phyloP scores from a whole-genome alignment of 257 asterid genomes.

The Osmanthus fragrans region DNA sequence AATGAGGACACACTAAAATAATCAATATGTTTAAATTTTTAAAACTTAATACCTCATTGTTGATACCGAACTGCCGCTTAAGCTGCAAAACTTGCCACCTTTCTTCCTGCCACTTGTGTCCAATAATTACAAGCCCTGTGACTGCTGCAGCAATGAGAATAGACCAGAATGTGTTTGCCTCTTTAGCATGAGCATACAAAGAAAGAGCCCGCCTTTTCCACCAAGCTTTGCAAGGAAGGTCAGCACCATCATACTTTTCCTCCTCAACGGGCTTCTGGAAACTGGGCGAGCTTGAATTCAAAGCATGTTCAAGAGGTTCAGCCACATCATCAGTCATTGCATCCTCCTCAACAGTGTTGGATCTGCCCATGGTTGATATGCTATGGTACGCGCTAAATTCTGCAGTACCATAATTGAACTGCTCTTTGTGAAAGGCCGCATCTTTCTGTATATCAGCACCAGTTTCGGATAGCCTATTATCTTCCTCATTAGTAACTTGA shows the following conservation, averaged over 20 bases:
- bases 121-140: constrained; percentile 82
- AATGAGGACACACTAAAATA: background rate
- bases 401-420: constrained; percentile 37
- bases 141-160: constrained; percentile 81
- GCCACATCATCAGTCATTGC: constrained; percentile 30
- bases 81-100: constrained; percentile 73
- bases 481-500: constrained; percentile 37
- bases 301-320: constrained; percentile 34
- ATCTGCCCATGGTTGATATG: constrained; percentile 37
- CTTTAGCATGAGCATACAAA: constrained; percentile 71
- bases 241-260: constrained; percentile 40
- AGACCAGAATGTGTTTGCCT: constrained; percentile 83
- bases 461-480: constrained; percentile 33
- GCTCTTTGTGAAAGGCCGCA: constrained; percentile 35
- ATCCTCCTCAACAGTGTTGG: constrained; percentile 35
- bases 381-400: constrained; percentile 40
- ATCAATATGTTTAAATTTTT: background rate
- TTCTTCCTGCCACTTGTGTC: constrained; percentile 85
- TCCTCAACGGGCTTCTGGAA: constrained; percentile 38
- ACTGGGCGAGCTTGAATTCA: constrained; percentile 34
- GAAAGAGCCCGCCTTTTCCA: constrained; percentile 79
- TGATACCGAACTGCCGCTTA: constrained; percentile 50
- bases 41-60: constrained; percentile 50
- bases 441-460: constrained; percentile 25
- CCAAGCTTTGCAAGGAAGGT: constrained; percentile 89